A percentile compares a stretch with the other conserved stretches of the same genome.
Conservation (phyloP, 2,329 filamentous ascomycete species). For the Colletotrichum viniferum region DNA sequence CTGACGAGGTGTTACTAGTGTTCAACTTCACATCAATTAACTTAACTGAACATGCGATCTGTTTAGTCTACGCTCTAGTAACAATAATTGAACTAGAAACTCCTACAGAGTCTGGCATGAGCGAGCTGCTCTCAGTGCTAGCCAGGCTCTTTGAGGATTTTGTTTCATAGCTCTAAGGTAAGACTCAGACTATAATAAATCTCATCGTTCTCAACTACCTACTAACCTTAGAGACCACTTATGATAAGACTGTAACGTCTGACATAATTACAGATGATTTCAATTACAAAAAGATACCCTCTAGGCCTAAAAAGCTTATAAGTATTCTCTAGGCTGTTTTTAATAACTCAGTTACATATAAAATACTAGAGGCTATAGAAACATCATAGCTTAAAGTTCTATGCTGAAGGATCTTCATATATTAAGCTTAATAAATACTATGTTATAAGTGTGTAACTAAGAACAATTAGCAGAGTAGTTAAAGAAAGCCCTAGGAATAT, state of each 20-base stretch:
- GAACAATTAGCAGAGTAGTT: neutral
- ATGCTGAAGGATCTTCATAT: neutral
- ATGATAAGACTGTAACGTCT: neutral
- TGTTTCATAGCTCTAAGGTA: neutral
- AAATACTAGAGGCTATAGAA: neutral
- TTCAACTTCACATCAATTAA: neutral
- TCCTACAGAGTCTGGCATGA: neutral
- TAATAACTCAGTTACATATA: neutral
- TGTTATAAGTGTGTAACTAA: neutral
- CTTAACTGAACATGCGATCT: neutral
- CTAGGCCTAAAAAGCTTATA: neutral
- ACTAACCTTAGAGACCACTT: neutral
- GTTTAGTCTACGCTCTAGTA: neutral
- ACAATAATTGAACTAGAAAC: neutral
- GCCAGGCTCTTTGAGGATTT: neutral
- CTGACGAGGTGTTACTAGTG: neutral
- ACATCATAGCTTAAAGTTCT: neutral
- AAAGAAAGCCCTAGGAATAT: neutral
- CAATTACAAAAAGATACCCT: neutral
- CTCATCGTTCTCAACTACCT: neutral
- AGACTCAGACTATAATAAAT: neutral
- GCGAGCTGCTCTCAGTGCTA: neutral
- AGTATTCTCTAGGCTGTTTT: neutral
- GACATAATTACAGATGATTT: neutral
- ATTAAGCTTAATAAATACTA: neutral